Conservation (phyloP, 1,139 yeast genomes). For the Kurtzmaniella quercitrusa region DNA sequence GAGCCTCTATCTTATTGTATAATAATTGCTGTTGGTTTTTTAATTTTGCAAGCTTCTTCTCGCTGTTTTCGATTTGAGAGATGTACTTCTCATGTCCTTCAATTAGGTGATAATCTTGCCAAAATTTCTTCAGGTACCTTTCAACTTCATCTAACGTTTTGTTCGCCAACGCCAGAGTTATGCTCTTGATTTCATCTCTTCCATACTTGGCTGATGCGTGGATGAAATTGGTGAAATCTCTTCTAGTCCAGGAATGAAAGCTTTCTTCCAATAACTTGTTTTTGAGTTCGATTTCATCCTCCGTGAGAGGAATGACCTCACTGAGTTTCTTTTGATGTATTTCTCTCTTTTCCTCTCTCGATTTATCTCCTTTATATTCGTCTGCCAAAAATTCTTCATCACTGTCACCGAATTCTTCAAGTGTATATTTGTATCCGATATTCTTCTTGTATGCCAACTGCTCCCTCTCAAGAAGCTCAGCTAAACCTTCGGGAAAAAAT, state of each 20-base stretch:
- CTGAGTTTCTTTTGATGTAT: slow-evolving; percentile 66
- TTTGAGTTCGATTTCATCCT: slow-evolving; percentile 66
- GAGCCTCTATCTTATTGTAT: slow-evolving; percentile 56
- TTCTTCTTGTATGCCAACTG: slow-evolving; percentile 71
- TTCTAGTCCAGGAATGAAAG: slow-evolving; percentile 76
- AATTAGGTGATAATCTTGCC: slow-evolving; percentile 66
- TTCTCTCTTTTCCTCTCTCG: slow-evolving; percentile 42
- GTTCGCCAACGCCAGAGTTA: slow-evolving; percentile 63
- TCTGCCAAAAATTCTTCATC: slow-evolving; percentile 57
- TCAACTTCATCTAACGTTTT: slow-evolving; percentile 69
- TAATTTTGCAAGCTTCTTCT: slow-evolving; percentile 66
- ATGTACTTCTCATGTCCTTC: slow-evolving; percentile 86
- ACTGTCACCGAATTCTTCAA: slow-evolving; percentile 48
- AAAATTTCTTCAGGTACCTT: slow-evolving; percentile 65
- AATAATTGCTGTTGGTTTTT: slow-evolving; percentile 64
- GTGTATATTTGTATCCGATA: slow-evolving; percentile 64
- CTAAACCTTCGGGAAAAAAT: slow-evolving; percentile 68
- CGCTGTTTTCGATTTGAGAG: slow-evolving; percentile 85
- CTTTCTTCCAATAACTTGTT: slow-evolving; percentile 59
- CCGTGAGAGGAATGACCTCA: slow-evolving; percentile 66
- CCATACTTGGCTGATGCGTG: slow-evolving; percentile 83
- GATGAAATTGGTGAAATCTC: slow-evolving; percentile 84
- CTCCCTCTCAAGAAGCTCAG: slow-evolving; percentile 69
- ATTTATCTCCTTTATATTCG: slow-evolving; percentile 29
- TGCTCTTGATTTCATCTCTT: slow-evolving; percentile 53